Conservation (phyloP, 306 rosid species). For the Vigna nakashimae region DNA sequence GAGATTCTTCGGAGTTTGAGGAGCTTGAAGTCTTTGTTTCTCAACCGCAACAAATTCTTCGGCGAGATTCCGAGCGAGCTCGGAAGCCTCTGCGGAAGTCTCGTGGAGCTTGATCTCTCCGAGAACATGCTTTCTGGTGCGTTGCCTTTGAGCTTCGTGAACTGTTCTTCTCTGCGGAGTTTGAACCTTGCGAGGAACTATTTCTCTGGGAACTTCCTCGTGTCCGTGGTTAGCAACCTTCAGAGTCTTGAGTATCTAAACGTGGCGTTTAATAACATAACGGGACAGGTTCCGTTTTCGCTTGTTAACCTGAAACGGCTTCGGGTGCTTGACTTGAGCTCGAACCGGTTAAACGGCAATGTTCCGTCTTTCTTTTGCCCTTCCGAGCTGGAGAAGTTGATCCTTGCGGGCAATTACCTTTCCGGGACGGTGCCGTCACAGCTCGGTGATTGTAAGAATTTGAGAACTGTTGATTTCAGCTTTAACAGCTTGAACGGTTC, state of each 20-base stretch:
- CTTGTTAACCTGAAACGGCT: conserved; percentile 59
- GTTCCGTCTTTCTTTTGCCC: conserved; percentile 62
- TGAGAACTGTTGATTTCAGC: conserved; percentile 69
- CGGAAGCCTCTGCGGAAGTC: conserved; percentile 55
- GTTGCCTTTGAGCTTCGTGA: conserved; percentile 57
- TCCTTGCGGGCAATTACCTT: conserved; percentile 60
- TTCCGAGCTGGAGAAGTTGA: conserved; percentile 59
- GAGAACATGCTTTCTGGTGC: conserved; percentile 60
- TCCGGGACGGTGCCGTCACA: conserved; percentile 60
- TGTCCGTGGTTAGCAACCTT: conserved; percentile 54
- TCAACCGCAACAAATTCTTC: conserved; percentile 54
- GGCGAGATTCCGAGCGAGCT: conserved; percentile 64
- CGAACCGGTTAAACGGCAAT: conserved; percentile 59
- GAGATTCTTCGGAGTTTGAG: conserved; percentile 50
- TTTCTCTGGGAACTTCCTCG: conserved; percentile 62
- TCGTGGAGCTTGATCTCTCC: conserved; percentile 66
- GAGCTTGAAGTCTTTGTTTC: conserved; percentile 57
- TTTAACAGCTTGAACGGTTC: conserved; percentile 69
- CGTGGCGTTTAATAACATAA: conserved; percentile 70
- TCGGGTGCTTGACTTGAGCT: conserved; percentile 68
- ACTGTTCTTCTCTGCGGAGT: conserved; percentile 59
- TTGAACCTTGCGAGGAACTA: conserved; percentile 64
- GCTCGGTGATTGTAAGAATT: conserved; percentile 63
- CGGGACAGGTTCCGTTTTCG: conserved; percentile 64
- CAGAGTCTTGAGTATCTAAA: conserved; percentile 53